Percentiles rank a stretch among this genome's conserved stretches.
These are phyloP conservation scores for Cyberlindnera meyerae DNA, from an alignment of 805 yeast genomes.

Conservation along the genomic window DNA sequence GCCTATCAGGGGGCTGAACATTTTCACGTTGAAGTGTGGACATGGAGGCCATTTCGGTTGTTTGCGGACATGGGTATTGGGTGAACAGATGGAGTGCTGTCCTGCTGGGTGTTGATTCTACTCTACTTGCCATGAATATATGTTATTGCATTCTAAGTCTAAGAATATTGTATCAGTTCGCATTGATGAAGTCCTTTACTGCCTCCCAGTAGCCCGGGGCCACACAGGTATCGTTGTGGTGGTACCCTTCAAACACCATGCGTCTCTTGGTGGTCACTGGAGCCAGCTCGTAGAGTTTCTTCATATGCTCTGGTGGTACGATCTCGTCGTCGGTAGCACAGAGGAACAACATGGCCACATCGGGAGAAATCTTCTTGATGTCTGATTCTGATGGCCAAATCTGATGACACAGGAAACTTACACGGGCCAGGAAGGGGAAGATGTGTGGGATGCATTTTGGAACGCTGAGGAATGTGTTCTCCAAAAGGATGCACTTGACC, in stretches of 20 bases:
- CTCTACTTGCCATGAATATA: no score
- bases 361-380: slow-evolving; percentile 44
- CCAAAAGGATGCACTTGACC: slow-evolving; percentile 66
- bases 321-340: slow-evolving; percentile 80
- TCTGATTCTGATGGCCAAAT: slow-evolving; percentile 74
- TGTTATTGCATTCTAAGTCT: slow-evolving; percentile 3
- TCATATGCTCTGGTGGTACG: slow-evolving; percentile 86
- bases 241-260: slow-evolving; percentile 51
- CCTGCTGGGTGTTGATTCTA: slow-evolving; percentile 57
- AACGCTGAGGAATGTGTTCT: slow-evolving; percentile 79
- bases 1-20: slow-evolving; percentile 68
- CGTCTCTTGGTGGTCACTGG: slow-evolving; percentile 47
- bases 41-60: slow-evolving; percentile 86
- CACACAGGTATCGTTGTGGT: slow-evolving; percentile 79
- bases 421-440: slow-evolving; percentile 58
- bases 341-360: slow-evolving; percentile 64
- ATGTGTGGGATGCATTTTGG: slow-evolving; percentile 68
- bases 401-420: slow-evolving; percentile 65
- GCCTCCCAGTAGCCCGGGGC: slow-evolving; percentile 77
- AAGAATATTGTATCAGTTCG: no score
- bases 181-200: slow-evolving; percentile 49
- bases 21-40: slow-evolving; percentile 66
- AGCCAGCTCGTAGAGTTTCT: slow-evolving; percentile 46
- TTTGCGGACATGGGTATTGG: slow-evolving; percentile 69
- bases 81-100: slow-evolving; percentile 60